Percentiles rank a stretch among this genome's conserved stretches.
phyloP scores from a whole-genome alignment of 345 rosid species.

The Toxicodendron radicans region DNA sequence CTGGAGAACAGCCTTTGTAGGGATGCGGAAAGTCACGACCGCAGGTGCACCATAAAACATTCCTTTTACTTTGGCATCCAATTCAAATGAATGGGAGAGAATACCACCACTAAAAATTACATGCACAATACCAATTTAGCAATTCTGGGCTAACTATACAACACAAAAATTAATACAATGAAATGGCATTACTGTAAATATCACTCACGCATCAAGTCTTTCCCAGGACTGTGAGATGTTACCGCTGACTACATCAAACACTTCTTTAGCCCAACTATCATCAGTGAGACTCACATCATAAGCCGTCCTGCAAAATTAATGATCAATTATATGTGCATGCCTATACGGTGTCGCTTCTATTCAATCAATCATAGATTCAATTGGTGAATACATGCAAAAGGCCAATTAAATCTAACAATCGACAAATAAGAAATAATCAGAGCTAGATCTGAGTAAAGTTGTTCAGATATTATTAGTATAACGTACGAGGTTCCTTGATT shows the following conservation, averaged over 20 bases:
- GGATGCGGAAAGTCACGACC: constrained; percentile 80
- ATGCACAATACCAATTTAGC: constrained; percentile 16
- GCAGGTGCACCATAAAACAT: constrained; percentile 87
- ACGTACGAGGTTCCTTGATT: constrained; percentile 91
- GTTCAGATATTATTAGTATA: background rate
- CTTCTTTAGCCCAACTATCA: constrained; percentile 64
- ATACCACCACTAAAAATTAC: constrained; percentile 62
- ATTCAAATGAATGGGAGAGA: constrained; percentile 77
- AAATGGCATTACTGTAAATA: constrained; percentile 1
- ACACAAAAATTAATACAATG: background rate
- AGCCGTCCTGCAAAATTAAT: constrained; percentile 55
- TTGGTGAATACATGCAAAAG: background rate
- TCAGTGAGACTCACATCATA: constrained; percentile 78
- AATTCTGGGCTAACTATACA: constrained; percentile 8
- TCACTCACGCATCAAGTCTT: constrained; percentile 89
- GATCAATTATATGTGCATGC: background rate
- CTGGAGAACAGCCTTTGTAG: constrained; percentile 82
- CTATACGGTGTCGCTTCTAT: background rate
- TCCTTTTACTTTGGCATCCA: constrained; percentile 82
- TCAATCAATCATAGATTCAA: background rate
- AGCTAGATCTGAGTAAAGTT: constrained; percentile 15
- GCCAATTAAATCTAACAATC: background rate
- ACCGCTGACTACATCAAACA: constrained; percentile 63
- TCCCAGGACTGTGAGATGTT: constrained; percentile 89
- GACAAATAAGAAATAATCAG: background rate